A percentile compares a stretch with the other conserved stretches of the same genome.
Conservation (phyloP, 352 stramenopile genomes). For the Thalassiosira sp. region DNA sequence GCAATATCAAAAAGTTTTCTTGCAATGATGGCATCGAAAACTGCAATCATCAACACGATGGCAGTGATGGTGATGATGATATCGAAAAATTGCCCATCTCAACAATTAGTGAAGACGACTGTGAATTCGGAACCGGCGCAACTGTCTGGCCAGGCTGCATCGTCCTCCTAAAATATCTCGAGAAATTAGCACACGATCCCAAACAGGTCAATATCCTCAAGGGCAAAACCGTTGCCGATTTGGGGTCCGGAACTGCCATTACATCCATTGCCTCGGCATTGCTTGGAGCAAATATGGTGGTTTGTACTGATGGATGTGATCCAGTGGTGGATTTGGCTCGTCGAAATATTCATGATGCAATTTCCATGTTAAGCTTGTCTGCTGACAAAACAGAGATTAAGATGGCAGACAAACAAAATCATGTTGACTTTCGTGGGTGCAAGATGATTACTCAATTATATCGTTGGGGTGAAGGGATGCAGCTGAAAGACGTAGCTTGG, state of each 20-base stretch:
- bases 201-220: slow-evolving; percentile 18
- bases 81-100: too few relatives aligned
- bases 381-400: slow-evolving; percentile 3
- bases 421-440: slow-evolving; percentile 26
- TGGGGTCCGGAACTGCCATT: slow-evolving; percentile 89
- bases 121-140: slow-evolving; percentile 72
- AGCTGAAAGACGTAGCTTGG: slow-evolving; percentile 14
- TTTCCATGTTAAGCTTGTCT: neutral
- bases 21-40: too few relatives aligned
- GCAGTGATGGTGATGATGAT: neutral
- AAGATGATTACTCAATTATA: slow-evolving; percentile 85
- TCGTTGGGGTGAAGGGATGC: slow-evolving; percentile 86
- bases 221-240: slow-evolving; percentile 85
- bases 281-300: slow-evolving; percentile 85
- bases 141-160: slow-evolving; percentile 82
- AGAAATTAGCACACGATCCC: slow-evolving; percentile 34
- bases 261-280: slow-evolving; percentile 89
- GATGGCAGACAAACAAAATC: neutral
- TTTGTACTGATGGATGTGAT: slow-evolving; percentile 88
- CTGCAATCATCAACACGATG: too few relatives aligned
- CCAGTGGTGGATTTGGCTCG: slow-evolving; percentile 88
- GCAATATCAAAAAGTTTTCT: neutral
- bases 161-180: slow-evolving; percentile 78
- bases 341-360: slow-evolving; percentile 83
- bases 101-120: slow-evolving; percentile 15